phyloP scores from a whole-genome alignment of 176 grass and related monocot genomes.

The Phyllostachys edulis region DNA sequence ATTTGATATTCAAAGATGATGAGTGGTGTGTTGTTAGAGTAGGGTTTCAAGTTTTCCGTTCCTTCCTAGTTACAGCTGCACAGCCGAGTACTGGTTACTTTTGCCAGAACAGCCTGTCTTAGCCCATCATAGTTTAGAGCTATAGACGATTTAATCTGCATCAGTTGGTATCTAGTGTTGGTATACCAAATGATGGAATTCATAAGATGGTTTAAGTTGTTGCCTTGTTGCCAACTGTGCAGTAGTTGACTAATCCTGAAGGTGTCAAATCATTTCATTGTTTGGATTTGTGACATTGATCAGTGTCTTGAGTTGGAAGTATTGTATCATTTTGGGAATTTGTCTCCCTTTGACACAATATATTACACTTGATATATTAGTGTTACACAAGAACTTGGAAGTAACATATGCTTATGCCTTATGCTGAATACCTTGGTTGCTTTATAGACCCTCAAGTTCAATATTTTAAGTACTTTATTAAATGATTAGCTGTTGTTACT shows the following conservation, averaged over 20 bases:
- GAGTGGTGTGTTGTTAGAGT: neutral
- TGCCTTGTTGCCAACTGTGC: neutral
- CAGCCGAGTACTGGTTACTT: neutral
- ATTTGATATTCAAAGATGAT: neutral
- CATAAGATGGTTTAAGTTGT: neutral
- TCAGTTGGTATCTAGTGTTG: neutral
- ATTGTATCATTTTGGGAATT: neutral
- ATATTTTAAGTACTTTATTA: constrained; percentile 15
- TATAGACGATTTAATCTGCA: neutral
- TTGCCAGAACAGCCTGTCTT: neutral
- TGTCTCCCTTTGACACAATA: neutral
- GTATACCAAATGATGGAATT: neutral
- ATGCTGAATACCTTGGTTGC: constrained; percentile 11
- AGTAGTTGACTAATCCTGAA: neutral
- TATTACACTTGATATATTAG: neutral
- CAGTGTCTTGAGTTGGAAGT: neutral
- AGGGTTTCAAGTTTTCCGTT: neutral
- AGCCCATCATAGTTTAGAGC: neutral
- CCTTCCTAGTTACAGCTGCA: neutral
- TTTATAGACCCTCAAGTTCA: constrained; percentile 11
- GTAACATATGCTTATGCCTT: neutral
- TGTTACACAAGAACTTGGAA: constrained; percentile 1
- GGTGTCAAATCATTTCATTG: neutral
- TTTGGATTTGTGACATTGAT: neutral
- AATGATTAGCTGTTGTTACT: constrained; percentile 19